Evolutionary conservation across 352 stramenopile genomes (phyloP).

Genomic region (Phytophthora uliginosa): DNA sequence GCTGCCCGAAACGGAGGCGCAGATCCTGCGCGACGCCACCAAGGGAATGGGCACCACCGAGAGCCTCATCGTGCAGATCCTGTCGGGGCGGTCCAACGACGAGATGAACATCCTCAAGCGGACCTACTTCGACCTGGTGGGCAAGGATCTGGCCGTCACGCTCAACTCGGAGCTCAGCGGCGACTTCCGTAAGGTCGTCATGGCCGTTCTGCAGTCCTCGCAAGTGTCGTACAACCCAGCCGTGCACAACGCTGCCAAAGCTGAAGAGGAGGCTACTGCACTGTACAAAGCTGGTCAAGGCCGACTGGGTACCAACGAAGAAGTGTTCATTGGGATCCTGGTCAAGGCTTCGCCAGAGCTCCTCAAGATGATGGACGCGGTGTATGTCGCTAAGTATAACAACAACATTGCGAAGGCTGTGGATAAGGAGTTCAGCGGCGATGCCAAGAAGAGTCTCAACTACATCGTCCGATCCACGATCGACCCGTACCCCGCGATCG

Average conservation of each 20-base stretch:
- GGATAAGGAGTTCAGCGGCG: conserved; percentile 86
- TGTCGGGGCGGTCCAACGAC: conserved; percentile 79
- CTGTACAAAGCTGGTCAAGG: conserved; percentile 87
- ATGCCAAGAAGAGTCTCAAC: conserved; percentile 77
- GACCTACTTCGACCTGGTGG: conserved; percentile 75
- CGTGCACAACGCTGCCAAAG: conserved; percentile 74
- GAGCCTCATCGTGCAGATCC: conserved; percentile 73
- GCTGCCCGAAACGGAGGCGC: conserved; percentile 75
- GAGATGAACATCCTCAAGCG: conserved; percentile 87
- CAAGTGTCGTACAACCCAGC: conserved; percentile 64
- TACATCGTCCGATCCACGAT: conserved; percentile 67
- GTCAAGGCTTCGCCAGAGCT: conserved; percentile 68
- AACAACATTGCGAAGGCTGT: conserved; percentile 84
- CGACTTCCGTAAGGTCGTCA: conserved; percentile 82
- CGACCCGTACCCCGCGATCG: conserved; percentile 74
- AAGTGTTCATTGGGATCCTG: conserved; percentile 73
- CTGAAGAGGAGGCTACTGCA: conserved; percentile 65
- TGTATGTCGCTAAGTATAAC: conserved; percentile 84
- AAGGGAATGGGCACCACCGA: conserved; percentile 83
- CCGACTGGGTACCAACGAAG: conserved; percentile 78
- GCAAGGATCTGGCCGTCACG: conserved; percentile 75
- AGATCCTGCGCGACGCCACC: conserved; percentile 73
- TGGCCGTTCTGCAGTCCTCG: conserved; percentile 69
- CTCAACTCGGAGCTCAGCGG: conserved; percentile 78
- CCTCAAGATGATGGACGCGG: conserved; percentile 73